Base-by-base conservation (phyloP, 176 grass and related monocot genomes). In the Pharus latifolius region DNA sequence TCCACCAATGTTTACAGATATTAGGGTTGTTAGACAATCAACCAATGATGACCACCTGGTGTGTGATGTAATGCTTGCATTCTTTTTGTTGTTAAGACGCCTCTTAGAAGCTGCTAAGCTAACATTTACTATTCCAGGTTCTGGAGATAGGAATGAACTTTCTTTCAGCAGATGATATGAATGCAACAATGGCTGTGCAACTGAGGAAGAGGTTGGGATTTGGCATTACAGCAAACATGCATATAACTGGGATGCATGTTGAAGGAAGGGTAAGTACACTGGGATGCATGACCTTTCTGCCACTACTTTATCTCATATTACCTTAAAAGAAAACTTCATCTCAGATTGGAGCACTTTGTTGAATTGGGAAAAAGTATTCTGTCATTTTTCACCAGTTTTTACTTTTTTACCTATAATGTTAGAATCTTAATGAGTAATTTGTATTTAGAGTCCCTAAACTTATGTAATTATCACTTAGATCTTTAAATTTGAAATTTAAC, bases 141-240 rank as follows among this genome's bases (percentile, higher is more conserved):
- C 65, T 99, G 23, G 95, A 99, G 74, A 56, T 99, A 69, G 95
- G 90, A 73, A 88, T 99, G 76, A 94, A 91, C 78, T 99, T 98
- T 76, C 81, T 99, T 71, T 75, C 95, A 13, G 90, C 89, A 30
- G 87, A 94, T 29, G 95, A 99, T 70, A 94, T 99, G 95, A 87
- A 91, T 69, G 95, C 87, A 68, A 77, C 55, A 73, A 80, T 99
- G 63, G 77, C 95, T 65, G 87, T 99, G 68, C 90, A 94, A 56
- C 69, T 99, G 30, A 89, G 78, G 72, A 94, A 91, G 78, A 93
- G 87, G 85, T 63, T 99, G 78, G 95, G 95, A 47, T 93, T 98
- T 78, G 90, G 95, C 41, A 88, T 99, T 74, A 99, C 84, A 60
- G 66, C 90, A 85, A 94, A 78, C 71, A 82, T 99, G 87, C 95